Evolutionary conservation across 208 protist species (phyloP).

Genomic region (Jaenimonas drosophilae): DNA sequence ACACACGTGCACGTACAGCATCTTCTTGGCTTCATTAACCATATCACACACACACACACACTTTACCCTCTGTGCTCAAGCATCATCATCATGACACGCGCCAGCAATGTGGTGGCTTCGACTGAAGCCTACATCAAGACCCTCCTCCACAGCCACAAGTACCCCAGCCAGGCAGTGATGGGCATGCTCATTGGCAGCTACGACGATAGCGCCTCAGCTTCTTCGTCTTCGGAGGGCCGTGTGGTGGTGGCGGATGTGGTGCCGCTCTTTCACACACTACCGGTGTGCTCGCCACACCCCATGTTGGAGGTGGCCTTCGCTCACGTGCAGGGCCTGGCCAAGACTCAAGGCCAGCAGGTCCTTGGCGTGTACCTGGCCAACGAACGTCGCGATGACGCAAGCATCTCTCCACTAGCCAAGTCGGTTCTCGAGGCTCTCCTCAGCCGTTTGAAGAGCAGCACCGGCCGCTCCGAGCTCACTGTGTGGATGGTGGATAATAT

Average conservation of each 20-base stretch:
- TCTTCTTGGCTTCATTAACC: too few relatives aligned
- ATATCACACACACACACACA: too few relatives aligned
- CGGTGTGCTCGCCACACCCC: slow-evolving; percentile 66
- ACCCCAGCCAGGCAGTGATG: slow-evolving; percentile 67
- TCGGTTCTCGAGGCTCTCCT: slow-evolving; percentile 30
- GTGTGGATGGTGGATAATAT: slow-evolving; percentile 65
- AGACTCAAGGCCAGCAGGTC: slow-evolving; percentile 50
- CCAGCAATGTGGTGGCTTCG: slow-evolving; percentile 33
- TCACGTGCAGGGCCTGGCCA: slow-evolving; percentile 49
- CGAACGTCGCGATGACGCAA: slow-evolving; percentile 48
- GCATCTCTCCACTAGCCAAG: slow-evolving; percentile 22
- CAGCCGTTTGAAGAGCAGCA: slow-evolving; percentile 17
- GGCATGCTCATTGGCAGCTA: slow-evolving; percentile 76
- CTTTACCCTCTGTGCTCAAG: background rate
- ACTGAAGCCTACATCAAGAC: slow-evolving; percentile 74
- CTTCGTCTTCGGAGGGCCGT: background rate
- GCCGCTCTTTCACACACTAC: slow-evolving; percentile 70
- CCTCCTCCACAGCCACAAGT: slow-evolving; percentile 79
- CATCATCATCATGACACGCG: background rate
- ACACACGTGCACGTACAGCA: too few relatives aligned
- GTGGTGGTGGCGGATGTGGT: slow-evolving; percentile 46
- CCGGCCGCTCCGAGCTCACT: slow-evolving; percentile 17
- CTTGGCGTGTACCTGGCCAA: slow-evolving; percentile 81
- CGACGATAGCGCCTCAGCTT: slow-evolving; percentile 5
- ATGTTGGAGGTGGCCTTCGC: slow-evolving; percentile 77